Base-by-base conservation (phyloP, 2,329 filamentous ascomycete genomes). In the Akanthomyces lecanii region DNA sequence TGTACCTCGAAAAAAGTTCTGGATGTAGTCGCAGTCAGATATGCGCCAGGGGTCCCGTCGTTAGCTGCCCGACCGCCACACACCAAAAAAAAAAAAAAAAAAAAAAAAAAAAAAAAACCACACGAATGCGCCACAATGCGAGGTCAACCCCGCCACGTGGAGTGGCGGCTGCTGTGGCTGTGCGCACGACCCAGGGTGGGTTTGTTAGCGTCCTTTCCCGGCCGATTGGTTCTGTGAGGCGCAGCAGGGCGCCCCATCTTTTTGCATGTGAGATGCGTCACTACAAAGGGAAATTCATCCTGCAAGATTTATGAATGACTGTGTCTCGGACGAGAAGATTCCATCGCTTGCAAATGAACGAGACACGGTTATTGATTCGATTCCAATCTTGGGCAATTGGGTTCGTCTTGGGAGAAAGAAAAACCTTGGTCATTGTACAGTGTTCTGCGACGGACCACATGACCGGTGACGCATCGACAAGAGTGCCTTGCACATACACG, bases 141-240 rank as follows among this genome's bases (percentile, higher is more conserved):
- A 36, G 36, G 14, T 42, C 40, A n/a, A 48, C 30, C n/a, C 54
- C 33, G 54, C 54, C 54, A 57, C 54, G 54, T 57, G 54, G 54
- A 48, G 21, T 25, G 45, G 45, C 44, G 25, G 40, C 28, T 18
- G 10, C 28, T 57, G 54, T 57, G 54, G 54, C 54, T 42, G 54
- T 48, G 54, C 40, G 11, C 25, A 11, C 18, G n/a, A 6, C 33
- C n/a, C 21, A 25, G 38, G 38, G 11, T 16, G 8, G 38, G 38
- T 40, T 40, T 14, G 12, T 28, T 44, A 42, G 52, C 38, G 21
- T 36, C 36, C n/a, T 18, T 28, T 42, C 36, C 23, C 52, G 38
- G 23, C 52, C 21, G 52, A 55, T 55, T 55, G 52, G 52, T 55
- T 55, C n/a, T 48, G 45, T 25, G n/a, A 16, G 38, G 45, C 21